These are phyloP conservation scores for Nicotiana tabacum DNA, from an alignment of 257 asterid genomes.

Conservation along the genomic window DNA sequence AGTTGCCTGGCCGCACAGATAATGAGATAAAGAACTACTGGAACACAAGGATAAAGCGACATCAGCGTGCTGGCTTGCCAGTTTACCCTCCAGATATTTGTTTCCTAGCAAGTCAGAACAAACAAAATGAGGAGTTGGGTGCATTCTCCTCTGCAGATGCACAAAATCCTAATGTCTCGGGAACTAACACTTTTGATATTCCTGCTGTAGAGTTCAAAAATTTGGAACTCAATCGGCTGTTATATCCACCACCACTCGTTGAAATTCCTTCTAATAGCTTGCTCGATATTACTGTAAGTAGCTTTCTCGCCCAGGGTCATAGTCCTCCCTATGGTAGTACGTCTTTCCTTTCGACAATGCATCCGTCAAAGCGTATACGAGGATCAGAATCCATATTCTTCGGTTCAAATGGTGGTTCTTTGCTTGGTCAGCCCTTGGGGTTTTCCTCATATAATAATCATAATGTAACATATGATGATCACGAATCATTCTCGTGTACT, in stretches of 20 bases:
- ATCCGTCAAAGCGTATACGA: constrained; percentile 43
- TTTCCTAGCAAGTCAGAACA: constrained; percentile 26
- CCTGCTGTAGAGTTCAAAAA: constrained; percentile 40
- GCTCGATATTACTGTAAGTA: constrained; percentile 27
- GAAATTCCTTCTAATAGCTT: constrained; percentile 24
- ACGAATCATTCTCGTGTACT: constrained; percentile 16
- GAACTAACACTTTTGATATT: constrained; percentile 24
- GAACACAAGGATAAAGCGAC: constrained; percentile 58
- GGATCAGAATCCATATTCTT: constrained; percentile 27
- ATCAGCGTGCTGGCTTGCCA: constrained; percentile 52
- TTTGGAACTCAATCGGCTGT: constrained; percentile 24
- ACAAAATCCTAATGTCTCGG: constrained; percentile 22
- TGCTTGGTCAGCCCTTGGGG: constrained; percentile 24
- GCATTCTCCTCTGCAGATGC: constrained; percentile 22
- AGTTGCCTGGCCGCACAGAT: constrained; percentile 66
- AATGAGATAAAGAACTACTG: constrained; percentile 62
- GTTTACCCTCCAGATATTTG: constrained; percentile 47
- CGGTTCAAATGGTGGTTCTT: constrained; percentile 20
- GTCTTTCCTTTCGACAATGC: constrained; percentile 21
- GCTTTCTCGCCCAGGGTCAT: constrained; percentile 27
- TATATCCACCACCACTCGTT: constrained; percentile 17
- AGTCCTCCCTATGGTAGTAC: constrained; percentile 16
- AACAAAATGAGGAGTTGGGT: constrained; percentile 20
- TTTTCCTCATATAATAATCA: constrained; percentile 30
- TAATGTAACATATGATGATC: constrained; percentile 18